Evolutionary conservation across 257 asterid species (phyloP), one percentile per base, ranked within the genome.

Genomic region (Nicotiana paniculata): DNA sequence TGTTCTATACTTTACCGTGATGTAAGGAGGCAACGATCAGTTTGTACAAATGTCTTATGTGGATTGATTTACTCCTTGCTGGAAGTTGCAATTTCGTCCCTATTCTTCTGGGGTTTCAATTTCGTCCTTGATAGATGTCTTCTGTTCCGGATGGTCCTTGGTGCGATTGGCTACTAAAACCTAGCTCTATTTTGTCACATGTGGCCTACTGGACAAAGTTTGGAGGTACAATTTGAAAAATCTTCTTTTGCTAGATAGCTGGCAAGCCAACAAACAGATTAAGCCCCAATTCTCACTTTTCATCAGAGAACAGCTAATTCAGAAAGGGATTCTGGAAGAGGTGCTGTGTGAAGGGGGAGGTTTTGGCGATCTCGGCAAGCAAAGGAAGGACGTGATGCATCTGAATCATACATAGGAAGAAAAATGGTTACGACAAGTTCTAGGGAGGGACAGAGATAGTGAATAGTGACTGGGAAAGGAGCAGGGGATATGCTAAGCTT

Each of bases 391-490:
- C 48, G n/a, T 69, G 33, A 9, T 39, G 57, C 13, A 69, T n/a
- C 77, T n/a, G 77, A 39, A 69, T 69, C 18, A 10, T 24, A 69
- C 18, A 10, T 24, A 69, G 57, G 32, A 30, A n/a, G 32, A 69
- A 69, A 39, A 69, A 39, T 69, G 57, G 55, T 10, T 30, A 69
- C n/a, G 21, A 37, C 55, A 37, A 37, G 33, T 39, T 39, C 57
- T 43, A 32, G 77, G 53, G 57, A 69, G 77, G 32, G 77, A 69
- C 77, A 69, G 55, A 69, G 77, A 39, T 69, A 39, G 32, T 68
- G 77, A 68, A 37, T 68, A 68, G 77, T n/a, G 32, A 39, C 57
- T 37, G n/a, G 77, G 77, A 39, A 69, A 69, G 77, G 77, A n/a
- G 33, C 5, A 35, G 77, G 76, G 17, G 37, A 35, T 68, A 68